Base-by-base conservation (phyloP, 257 asterid genomes). In the Leonotis leonurus region DNA sequence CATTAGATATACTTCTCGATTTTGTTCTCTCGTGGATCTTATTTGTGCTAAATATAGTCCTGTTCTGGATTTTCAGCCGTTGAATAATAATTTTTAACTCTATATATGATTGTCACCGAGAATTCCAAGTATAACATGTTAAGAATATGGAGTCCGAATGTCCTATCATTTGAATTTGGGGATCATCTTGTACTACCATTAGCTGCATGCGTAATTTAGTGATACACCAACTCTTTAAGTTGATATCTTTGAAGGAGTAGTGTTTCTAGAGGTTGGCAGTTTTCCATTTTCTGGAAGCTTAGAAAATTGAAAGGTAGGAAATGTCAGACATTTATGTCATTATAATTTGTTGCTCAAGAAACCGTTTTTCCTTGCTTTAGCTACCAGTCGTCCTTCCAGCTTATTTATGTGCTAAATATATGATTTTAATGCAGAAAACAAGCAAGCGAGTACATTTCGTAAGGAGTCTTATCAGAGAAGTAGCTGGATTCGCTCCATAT, bases 401-500 rank as follows among this genome's bases (percentile, higher is more conserved):
- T 57, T 21, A 48, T 51, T 14, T 17, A 0, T 5, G 30, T 3
- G 12, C 21, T 8, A 22, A 51, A 7, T 27, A 6, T 39, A 9
- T 51, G 0, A 9, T 18, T 22, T n/a, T 25, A 8, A 8, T 59
- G 0, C 73, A 85, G 95, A 85, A 85, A 82, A 85, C 95, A 0
- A 85, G 95, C 75, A 83, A 85, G 72, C 70, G 90, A 58, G 83
- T 85, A 9, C 90, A 81, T 30, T 83, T 85, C 1, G 95, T 65
- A 1, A 81, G 90, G 77, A 75, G 33, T 67, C 84, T 85, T 4
- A 83, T 81, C 55, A 78, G 94, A 50, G 90, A 85, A 62, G 94
- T 85, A 27, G 90, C 94, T 57, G 94, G 94, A 25, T 81, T 85
- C 71, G 90, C 90, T 0, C 95, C 95, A 5, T 85, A 85, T 29